These are phyloP conservation scores for Paramarasmius palmivorus DNA, from an alignment of 1,284 basidiomycete genomes.

Conservation along the genomic window DNA sequence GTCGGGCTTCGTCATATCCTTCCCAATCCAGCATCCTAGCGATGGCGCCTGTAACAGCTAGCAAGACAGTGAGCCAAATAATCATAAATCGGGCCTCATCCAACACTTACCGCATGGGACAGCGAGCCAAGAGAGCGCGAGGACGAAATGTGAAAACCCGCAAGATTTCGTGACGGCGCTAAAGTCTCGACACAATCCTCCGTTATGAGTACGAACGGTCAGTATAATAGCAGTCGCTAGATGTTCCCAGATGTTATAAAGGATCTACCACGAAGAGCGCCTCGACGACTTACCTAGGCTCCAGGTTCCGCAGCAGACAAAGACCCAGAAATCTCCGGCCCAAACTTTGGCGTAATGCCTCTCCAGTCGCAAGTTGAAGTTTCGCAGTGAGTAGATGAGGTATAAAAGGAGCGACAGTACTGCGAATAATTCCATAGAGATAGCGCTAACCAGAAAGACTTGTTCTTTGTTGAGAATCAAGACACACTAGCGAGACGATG, in stretches of 20 bases:
- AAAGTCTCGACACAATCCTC: conserved; percentile 8
- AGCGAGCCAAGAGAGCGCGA: conserved; percentile 7
- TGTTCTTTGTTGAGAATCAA: background rate
- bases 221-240: conserved; percentile 4
- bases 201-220: conserved; percentile 6
- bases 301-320: background rate
- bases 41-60: background rate
- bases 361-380: conserved; percentile 2
- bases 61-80: background rate
- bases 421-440: conserved; percentile 15
- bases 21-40: background rate
- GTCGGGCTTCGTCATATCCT: background rate
- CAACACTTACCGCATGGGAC: conserved; percentile 1
- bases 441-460: conserved; percentile 19
- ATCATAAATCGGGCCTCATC: background rate
- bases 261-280: background rate
- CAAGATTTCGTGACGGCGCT: conserved; percentile 3
- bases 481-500: background rate
- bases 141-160: conserved; percentile 1
- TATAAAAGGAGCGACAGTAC: conserved; percentile 15
- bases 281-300: conserved; percentile 3
- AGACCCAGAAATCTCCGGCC: conserved; percentile 2
- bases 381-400: conserved; percentile 16
- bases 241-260: background rate
- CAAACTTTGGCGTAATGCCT: background rate